Conservation (phyloP, 2,329 filamentous ascomycete species). For the Huntiella omanensis region DNA sequence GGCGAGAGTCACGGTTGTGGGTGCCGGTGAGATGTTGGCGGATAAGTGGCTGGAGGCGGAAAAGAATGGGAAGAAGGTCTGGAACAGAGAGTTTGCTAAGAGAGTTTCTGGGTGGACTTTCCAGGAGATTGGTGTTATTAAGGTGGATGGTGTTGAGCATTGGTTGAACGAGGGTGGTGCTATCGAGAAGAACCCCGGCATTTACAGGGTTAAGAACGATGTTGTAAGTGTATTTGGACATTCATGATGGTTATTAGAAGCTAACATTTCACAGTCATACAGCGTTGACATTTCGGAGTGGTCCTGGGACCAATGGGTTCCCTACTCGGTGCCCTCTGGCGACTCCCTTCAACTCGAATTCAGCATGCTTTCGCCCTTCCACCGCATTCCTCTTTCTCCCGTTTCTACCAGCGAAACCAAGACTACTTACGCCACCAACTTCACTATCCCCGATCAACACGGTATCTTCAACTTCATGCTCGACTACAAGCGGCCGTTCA, state of each 20-base stretch:
- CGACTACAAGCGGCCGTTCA: conserved; percentile 91
- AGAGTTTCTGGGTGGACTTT: conserved; percentile 89
- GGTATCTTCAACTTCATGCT: conserved; percentile 97
- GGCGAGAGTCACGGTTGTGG: conserved; percentile 70
- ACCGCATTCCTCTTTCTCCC: conserved; percentile 57
- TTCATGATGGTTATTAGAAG: not conserved
- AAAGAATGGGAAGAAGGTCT: conserved; percentile 29
- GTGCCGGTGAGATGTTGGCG: conserved; percentile 70
- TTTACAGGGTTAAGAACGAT: conserved; percentile 93
- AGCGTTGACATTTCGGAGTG: conserved; percentile 81
- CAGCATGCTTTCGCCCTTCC: conserved; percentile 95
- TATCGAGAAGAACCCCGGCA: conserved; percentile 58
- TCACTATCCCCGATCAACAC: conserved; percentile 86
- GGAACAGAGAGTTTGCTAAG: conserved; percentile 72
- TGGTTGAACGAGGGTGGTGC: conserved; percentile 27
- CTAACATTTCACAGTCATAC: conserved; percentile 43
- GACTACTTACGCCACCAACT: conserved; percentile 54
- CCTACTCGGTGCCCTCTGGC: conserved; percentile 48
- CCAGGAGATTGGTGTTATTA: conserved; percentile 77
- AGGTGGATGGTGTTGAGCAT: conserved; percentile 69
- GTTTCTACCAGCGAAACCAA: conserved; percentile 41
- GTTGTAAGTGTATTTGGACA: conserved; percentile 46
- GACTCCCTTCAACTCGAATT: conserved; percentile 89
- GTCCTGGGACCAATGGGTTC: conserved; percentile 49
- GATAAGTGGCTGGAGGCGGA: conserved; percentile 69